Evolutionary conservation across 495 filamentous ascomycete genomes (phyloP), one percentile per base, ranked within the genome.

Genomic region (Opeltia flavorubescens): DNA sequence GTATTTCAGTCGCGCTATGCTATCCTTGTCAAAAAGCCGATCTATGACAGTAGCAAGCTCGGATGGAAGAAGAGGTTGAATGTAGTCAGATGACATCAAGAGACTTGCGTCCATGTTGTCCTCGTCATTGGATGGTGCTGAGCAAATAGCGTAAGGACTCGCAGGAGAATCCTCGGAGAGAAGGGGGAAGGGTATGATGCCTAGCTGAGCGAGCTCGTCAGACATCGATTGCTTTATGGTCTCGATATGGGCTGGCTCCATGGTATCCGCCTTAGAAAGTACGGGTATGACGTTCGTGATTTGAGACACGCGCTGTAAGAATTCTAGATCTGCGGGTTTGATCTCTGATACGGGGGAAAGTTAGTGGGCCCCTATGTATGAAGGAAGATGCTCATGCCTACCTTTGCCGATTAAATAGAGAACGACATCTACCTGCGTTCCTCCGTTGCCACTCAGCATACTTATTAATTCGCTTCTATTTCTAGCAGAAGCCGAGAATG

Each of bases 81-180:
- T 69, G 60, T 99, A 99, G 54, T 89, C 84, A 2, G 93, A 80
- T 39, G 78, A 86, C 91, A 99, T 99, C 12, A 99, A 70, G 0
- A 91, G 75, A 55, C 85, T 93, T 24, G 91, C 91, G 57, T 99
- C 91, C 86, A 99, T 95, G 38, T 72, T 81, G 20, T 95, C 88
- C 43, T 80, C 66, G 60, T 99, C 88, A 42, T 76, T 76, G 9
- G 75, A 77, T 30, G 78, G 71, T 11, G 75, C 76, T 17, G 85
- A 93, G 20, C 93, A 96, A 33, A 95, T 74, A 6, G 87, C 80
- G 60, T 83, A 94, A 6, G 86, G 79, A 7, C 65, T 53, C 3
- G 53, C 44, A 17, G 61, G 56, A 13, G 52, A 40, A 31, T 55
- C 53, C 1, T 57, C 46, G 8, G 46, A 6, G 17, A 74, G 73